Evolutionary conservation across 1,284 basidiomycete genomes (phyloP), one percentile per base, ranked within the genome.

Genomic region (Mycosarcoma maydis): DNA sequence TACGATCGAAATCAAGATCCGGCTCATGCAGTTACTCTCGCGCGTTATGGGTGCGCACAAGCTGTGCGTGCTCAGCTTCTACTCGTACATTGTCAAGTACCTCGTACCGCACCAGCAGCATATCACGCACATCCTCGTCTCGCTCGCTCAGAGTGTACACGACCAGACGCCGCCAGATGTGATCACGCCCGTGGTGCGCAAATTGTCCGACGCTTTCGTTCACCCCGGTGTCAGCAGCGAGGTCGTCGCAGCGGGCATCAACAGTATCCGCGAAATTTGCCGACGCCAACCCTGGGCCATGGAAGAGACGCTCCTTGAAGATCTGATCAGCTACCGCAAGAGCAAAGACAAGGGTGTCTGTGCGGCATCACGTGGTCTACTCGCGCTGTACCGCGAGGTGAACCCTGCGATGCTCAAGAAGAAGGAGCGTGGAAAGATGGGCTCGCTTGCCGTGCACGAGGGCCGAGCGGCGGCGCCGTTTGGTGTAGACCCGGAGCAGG

Each of bases 11-110:
- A 95, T 98, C 86, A 98, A 97, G 84, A 90, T 98, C 59, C 87
- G 98, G 67, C 87, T 97, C 79, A 96, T 98, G 92, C 94, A 98
- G 82, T 89, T 99, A 34, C 87, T 98, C 45, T 91, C 92, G n/a
- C 89, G 96, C 44, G 90, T 98, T 49, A 95, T 94, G 88, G 91
- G 92, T 33, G 85, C 87, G 2, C 95, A 98, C 85, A 94, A 94
- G 82, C 88, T 96, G 58, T 93, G 90, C 80, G 89, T 98, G 30
- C 89, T 98, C 45, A 88, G 90, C n/a, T 97, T 98, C 84, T 99
- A 98, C 85, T 92, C 92, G 17, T 98, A 97, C 85, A 88, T 97
- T 81, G 86, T 96, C 85, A 87, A 87, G 83, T 98, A 97, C 83
- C 89, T 98, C 73, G 88, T 90, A 5, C 90, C 96, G 81, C 91